Base-by-base conservation (phyloP, 306 rosid genomes). In the Clitoria ternatea region DNA sequence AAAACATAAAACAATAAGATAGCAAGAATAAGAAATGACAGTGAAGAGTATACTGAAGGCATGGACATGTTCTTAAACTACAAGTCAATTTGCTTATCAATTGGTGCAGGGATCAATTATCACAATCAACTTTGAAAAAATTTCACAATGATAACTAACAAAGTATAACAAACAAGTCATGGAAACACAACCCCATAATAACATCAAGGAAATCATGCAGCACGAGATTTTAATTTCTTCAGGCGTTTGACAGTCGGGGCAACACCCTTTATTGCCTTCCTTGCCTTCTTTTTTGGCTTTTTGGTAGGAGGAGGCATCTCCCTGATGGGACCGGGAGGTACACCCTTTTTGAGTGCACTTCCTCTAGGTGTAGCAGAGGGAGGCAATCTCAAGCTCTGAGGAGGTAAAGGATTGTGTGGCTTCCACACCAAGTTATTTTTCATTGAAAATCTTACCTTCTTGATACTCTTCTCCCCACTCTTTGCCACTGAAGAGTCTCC, bases 291-390 rank as follows among this genome's bases (percentile, higher is more conserved):
- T 80, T 76, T 91, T 61, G 50, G 62, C 85, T 79, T 95, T 73
- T 87, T 89, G 14, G 82, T 33, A 13, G 85, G 37, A 19, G 48
- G 76, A 63, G 78, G 74, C 82, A 85, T 81, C 84, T 95, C 99
- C 83, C 90, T 77, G 53, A 95, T 76, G 72, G 99, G 99, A 68
- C 99, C 99, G 52, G 97, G 88, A 24, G 91, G 91, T 22, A 95
- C 88, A 49, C 99, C 99, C 90, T 91, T 86, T 85, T 95, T 95
- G 45, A 95, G 97, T 6, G 99, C 99, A 85, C 99, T 95, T 77
- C 99, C 99, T 83, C 97, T 85, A 20, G 99, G 99, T 13, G 97
- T 89, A 43, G 72, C 96, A 45, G 99, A 87, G 36, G 99, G 96
- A 66, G 99, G 99, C 68, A 95, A 47, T 60, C 99, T 89, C 86